Conservation (phyloP, 768 basidiomycete species). For the Tylopilus subfusipes region DNA sequence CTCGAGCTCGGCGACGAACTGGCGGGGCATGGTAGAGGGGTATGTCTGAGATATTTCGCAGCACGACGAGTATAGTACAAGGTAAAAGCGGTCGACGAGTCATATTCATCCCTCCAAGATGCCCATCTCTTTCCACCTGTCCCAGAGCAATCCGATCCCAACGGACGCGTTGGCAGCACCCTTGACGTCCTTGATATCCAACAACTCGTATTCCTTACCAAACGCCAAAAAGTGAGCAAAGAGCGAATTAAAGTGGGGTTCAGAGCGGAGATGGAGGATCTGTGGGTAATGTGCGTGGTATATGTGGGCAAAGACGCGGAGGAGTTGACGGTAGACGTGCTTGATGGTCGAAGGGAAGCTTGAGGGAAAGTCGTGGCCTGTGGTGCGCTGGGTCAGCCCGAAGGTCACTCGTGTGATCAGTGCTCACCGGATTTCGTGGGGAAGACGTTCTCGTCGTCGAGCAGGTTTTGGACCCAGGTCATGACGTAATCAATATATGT, state of each 20-base stretch:
- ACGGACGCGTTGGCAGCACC: conserved; percentile 59
- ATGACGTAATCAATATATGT: conserved; percentile 98
- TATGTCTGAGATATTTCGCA: conserved; percentile 2
- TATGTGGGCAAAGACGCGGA: conserved; percentile 95
- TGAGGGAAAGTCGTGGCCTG: conserved; percentile 84
- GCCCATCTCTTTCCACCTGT: conserved; percentile 88
- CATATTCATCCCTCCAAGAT: conserved; percentile 45
- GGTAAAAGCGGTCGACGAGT: neutral
- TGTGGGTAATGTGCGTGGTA: conserved; percentile 92
- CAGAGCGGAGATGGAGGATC: conserved; percentile 88
- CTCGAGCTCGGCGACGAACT: conserved; percentile 29
- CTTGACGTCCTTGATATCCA: conserved; percentile 86
- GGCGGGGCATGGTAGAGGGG: conserved; percentile 8
- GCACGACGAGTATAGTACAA: conserved; percentile 14
- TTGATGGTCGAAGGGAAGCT: conserved; percentile 88
- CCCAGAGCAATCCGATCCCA: conserved; percentile 78
- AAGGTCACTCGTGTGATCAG: neutral
- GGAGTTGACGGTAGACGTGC: conserved; percentile 93
- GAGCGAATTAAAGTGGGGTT: conserved; percentile 94
- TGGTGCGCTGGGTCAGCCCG: neutral
- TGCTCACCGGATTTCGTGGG: conserved; percentile 89
- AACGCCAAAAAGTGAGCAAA: conserved; percentile 98
- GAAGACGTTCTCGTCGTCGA: conserved; percentile 93
- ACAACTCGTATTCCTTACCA: conserved; percentile 86
- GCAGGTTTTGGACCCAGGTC: conserved; percentile 91